Percentiles rank a stretch among this genome's conserved stretches.
Conservation (phyloP, 1,284 basidiomycete genomes). For the Ustilago cynodontis region DNA sequence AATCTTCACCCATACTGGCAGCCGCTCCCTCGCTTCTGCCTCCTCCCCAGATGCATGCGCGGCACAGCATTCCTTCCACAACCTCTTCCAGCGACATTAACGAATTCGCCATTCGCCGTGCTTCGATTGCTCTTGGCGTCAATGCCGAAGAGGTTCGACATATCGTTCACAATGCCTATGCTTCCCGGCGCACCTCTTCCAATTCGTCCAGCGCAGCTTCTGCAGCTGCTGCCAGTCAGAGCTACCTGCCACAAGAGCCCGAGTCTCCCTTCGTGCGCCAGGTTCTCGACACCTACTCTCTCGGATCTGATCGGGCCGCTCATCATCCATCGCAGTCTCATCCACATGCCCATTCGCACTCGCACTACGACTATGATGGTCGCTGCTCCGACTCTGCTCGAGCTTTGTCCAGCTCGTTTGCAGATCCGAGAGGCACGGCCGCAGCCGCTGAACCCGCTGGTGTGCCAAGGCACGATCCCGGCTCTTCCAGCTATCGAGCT, state of each 20-base stretch:
- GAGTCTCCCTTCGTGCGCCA: conserved; percentile 20
- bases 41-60: conserved; percentile 1
- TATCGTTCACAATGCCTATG: conserved; percentile 28
- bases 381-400: not conserved
- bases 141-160: conserved; percentile 25
- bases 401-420: not conserved
- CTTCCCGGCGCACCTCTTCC: conserved; percentile 13
- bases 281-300: conserved; percentile 29
- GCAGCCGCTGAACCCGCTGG: conserved; percentile 3
- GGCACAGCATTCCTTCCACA: conserved; percentile 27
- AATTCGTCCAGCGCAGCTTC: conserved; percentile 17
- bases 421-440: not conserved
- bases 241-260: conserved; percentile 1
- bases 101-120: conserved; percentile 32
- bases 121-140: conserved; percentile 30
- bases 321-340: not conserved
- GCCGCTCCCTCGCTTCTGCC: not conserved
- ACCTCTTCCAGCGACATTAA: conserved; percentile 6
- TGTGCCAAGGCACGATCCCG: not conserved
- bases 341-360: not conserved
- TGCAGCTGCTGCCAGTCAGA: conserved; percentile 12
- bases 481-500: not conserved
- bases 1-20: conserved; percentile 28
- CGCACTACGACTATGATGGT: conserved; percentile 4
- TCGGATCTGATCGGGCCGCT: conserved; percentile 22